Evolutionary conservation across 441 rosid genomes (phyloP).

Genomic region (Theobroma grandiflorum): DNA sequence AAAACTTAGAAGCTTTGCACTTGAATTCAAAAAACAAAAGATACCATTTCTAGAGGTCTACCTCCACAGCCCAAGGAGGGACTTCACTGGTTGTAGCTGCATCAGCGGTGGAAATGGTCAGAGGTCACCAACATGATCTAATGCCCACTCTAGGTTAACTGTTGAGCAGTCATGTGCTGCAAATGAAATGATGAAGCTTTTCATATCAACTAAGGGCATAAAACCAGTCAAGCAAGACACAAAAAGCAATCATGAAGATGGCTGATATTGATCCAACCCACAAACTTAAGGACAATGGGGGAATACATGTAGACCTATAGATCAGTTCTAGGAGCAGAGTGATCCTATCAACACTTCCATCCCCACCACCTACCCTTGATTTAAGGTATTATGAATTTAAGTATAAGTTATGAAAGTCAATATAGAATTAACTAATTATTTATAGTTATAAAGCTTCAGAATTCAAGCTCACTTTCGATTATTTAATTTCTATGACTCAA

Average conservation of each 20-base stretch:
- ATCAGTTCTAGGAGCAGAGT: not conserved
- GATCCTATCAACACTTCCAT: not conserved
- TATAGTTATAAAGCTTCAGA: not conserved
- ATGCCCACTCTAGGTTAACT: constrained; percentile 85
- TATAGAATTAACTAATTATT: not conserved
- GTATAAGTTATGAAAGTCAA: not conserved
- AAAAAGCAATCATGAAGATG: not conserved
- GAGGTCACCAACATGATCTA: constrained; percentile 91
- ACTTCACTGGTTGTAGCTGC: constrained; percentile 79
- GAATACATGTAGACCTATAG: not conserved
- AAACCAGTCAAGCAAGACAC: constrained; percentile 24
- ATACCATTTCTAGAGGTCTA: constrained; percentile 80
- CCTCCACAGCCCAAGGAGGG: constrained; percentile 93
- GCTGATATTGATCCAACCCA: not conserved
- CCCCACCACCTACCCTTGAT: not conserved
- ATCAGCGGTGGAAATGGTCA: constrained; percentile 78
- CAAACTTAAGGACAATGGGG: not conserved
- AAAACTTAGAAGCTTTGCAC: not conserved
- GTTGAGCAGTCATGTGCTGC: constrained; percentile 78
- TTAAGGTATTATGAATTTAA: not conserved
- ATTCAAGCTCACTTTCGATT: not conserved
- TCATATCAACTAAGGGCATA: not conserved
- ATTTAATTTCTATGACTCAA: not conserved
- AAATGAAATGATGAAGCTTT: constrained; percentile 26
- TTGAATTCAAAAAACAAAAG: not conserved